Base-by-base conservation (phyloP, 805 yeast genomes). In the Lachancea mirantina region DNA sequence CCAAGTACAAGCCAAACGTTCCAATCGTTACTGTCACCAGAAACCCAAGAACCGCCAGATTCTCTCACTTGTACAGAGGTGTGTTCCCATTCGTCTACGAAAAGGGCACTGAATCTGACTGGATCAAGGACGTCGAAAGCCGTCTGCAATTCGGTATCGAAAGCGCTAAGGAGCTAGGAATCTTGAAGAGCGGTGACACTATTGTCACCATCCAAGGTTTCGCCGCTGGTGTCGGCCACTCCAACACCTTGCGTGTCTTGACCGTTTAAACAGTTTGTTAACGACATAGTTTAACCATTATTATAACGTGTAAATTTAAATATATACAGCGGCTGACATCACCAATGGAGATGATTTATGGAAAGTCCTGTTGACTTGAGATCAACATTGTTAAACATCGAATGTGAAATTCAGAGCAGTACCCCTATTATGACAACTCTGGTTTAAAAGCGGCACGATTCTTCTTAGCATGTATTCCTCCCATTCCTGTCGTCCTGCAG, bases 1-100 rank as follows among this genome's bases (percentile, higher is more conserved):
- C 98, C 56, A 92, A 92, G 74, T 92, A 87, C 76, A 84, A 95
- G 74, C 98, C 98, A 58, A 75, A 81, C 64, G 83, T 89, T 62
- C 98, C 98, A 59, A 84, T 89, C 62, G 76, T 92, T 68, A 85
- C 89, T 95, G 92, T 92, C 49, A 92, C 98, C 55, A 84, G 98
- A 78, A 85, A 87, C 72, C 77, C 73, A 57, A 72, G 78, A 61
- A 77, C 96, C 45, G 96, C 97, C 41, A 84, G 96, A 72, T 87
- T 77, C 71, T 76, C 89, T 49, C 98, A 92, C 72, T 74, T 92
- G 63, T 85, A 84, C 75, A 82, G 98, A 70, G 98, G 98, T 67
- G 97, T 92, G 46, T 92, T 88, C 70, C 98, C 98, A 61, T 87
- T 89, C 69, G 74, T 84, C 53, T 92, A 83, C 74, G 65, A 67